Percentiles rank a stretch among this genome's conserved stretches.
Evolutionary conservation across 1,139 yeast genomes (phyloP).

Genomic region (Pichia sp.): DNA sequence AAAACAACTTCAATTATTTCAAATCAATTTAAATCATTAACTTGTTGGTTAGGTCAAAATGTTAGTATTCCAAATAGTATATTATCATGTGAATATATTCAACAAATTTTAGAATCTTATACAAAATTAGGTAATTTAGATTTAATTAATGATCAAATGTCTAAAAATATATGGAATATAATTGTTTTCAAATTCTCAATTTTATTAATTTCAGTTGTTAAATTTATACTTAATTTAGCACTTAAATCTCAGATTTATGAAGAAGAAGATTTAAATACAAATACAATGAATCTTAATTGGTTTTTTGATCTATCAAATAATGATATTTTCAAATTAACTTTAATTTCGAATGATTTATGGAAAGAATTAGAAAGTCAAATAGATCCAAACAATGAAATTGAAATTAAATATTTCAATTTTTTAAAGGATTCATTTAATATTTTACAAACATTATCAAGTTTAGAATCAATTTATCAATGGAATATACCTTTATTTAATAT

Average conservation of each 20-base stretch:
- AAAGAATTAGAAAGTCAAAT: conserved; percentile 8
- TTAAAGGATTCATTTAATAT: conserved; percentile 10
- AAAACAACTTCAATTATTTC: conserved; percentile 44
- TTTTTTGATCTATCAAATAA: conserved; percentile 7
- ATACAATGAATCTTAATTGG: conserved; percentile 45
- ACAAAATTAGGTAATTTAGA: conserved; percentile 2
- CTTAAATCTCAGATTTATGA: conserved; percentile 58
- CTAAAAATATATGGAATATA: conserved; percentile 19
- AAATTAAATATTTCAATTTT: conserved; percentile 2
- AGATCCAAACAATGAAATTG: neutral
- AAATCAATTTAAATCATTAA: conserved; percentile 12
- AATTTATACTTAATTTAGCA: conserved; percentile 43
- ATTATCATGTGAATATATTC: conserved; percentile 14
- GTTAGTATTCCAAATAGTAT: conserved; percentile 13
- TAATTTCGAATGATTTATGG: conserved; percentile 5
- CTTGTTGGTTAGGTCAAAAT: conserved; percentile 16
- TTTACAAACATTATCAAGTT: conserved; percentile 7
- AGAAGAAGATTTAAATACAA: conserved; percentile 69
- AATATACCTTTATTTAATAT: conserved; percentile 8
- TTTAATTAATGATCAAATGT: neutral
- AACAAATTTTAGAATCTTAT: conserved; percentile 4
- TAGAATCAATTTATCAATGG: conserved; percentile 9
- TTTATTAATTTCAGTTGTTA: conserved; percentile 49
- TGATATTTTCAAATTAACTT: conserved; percentile 7
- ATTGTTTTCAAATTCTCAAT: conserved; percentile 29